Conservation (phyloP, 2,329 filamentous ascomycete species). For the Colletotrichum sp. region DNA sequence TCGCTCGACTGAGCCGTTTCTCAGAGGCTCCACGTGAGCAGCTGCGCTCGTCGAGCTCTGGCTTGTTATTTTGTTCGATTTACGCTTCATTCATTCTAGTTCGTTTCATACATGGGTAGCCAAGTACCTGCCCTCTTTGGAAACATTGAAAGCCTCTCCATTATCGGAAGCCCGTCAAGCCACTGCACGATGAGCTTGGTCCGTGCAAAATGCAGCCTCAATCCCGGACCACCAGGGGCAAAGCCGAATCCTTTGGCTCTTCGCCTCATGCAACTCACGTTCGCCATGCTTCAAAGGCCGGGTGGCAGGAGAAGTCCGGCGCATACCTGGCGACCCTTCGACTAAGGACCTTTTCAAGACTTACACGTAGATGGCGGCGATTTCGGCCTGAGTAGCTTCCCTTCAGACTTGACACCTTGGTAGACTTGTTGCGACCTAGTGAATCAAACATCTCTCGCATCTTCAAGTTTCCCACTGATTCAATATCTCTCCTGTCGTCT, state of each 20-base stretch:
- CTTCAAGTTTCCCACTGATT: rapidly evolving
- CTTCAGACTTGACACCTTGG: background rate
- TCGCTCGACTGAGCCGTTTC: background rate
- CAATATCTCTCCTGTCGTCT: background rate
- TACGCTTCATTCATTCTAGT: background rate
- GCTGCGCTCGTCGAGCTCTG: background rate
- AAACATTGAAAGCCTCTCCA: background rate
- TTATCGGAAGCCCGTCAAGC: background rate
- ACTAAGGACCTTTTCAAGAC: rapidly evolving
- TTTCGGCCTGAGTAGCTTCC: background rate
- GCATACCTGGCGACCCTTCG: background rate
- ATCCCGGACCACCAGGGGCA: background rate
- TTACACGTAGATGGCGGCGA: background rate
- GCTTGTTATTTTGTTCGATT: background rate
- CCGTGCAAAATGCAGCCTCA: background rate
- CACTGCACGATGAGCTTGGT: background rate
- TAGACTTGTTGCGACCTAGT: background rate
- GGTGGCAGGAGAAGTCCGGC: background rate
- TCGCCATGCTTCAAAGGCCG: background rate
- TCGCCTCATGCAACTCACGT: background rate
- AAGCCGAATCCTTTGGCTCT: background rate
- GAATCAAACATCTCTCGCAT: background rate
- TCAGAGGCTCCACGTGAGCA: background rate
- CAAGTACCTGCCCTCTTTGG: background rate
- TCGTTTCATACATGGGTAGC: background rate